phyloP scores from a whole-genome alignment of 805 yeast species.

The Candida nemodendra region DNA sequence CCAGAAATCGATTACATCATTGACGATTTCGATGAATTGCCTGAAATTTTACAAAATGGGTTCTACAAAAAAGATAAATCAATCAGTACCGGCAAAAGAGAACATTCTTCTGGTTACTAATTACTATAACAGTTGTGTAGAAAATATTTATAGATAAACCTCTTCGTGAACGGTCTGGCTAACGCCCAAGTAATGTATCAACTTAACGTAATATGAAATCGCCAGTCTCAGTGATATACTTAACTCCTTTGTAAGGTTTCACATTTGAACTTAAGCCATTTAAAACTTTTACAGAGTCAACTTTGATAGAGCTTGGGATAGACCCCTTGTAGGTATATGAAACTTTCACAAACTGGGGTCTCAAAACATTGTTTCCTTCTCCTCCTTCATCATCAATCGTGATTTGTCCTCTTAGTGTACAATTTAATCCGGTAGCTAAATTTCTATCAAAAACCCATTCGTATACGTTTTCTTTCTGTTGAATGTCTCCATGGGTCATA shows the following conservation, averaged over 20 bases:
- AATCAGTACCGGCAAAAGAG: not conserved
- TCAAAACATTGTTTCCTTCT: constrained; percentile 3
- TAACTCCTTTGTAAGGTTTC: constrained; percentile 89
- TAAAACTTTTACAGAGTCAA: constrained; percentile 57
- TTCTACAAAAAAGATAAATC: constrained; percentile 22
- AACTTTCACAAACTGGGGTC: constrained; percentile 47
- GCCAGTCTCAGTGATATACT: constrained; percentile 67
- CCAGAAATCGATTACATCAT: constrained; percentile 38
- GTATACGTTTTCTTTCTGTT: constrained; percentile 49
- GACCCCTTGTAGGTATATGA: constrained; percentile 63
- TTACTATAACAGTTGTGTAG: not conserved
- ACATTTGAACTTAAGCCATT: constrained; percentile 58
- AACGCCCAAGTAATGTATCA: no score
- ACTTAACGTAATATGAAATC: constrained; percentile 47
- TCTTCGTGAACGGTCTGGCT: no score
- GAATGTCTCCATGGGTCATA: constrained; percentile 76
- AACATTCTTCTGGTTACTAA: constrained; percentile 8
- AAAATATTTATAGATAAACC: not conserved
- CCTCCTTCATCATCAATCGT: constrained; percentile 8
- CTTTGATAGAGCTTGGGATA: constrained; percentile 72
- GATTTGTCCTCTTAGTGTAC: constrained; percentile 58
- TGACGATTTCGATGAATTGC: constrained; percentile 37
- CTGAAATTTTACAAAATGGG: constrained; percentile 36
- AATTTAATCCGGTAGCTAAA: constrained; percentile 61
- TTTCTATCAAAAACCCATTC: constrained; percentile 68